Conservation (phyloP, 805 yeast genomes). For the Candida cerambycidarum region DNA sequence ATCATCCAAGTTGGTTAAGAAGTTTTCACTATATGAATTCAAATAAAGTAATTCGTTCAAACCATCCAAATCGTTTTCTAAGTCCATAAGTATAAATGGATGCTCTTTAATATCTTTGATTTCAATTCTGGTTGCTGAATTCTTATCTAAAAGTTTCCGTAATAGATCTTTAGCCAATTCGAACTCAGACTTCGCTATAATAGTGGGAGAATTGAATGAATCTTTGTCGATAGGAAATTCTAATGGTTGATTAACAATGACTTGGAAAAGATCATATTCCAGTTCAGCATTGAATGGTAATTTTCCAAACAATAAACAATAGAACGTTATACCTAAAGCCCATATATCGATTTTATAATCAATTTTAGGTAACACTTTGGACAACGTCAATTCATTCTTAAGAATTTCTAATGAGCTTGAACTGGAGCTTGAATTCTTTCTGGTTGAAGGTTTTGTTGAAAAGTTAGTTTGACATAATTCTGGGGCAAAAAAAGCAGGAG, state of each 20-base stretch:
- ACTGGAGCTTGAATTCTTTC: slow-evolving; percentile 13
- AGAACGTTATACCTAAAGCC: slow-evolving; percentile 93
- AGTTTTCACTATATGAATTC: slow-evolving; percentile 18
- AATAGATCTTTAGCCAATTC: slow-evolving; percentile 60
- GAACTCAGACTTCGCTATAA: slow-evolving; percentile 43
- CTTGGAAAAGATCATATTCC: slow-evolving; percentile 82
- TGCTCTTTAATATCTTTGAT: slow-evolving; percentile 74
- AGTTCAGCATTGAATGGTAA: slow-evolving; percentile 88
- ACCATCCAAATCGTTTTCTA: slow-evolving; percentile 35
- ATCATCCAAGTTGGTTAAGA: slow-evolving; percentile 5
- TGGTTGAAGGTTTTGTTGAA: slow-evolving; percentile 15
- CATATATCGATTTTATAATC: slow-evolving; percentile 91
- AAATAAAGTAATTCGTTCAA: slow-evolving; percentile 37
- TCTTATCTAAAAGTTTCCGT: slow-evolving; percentile 59
- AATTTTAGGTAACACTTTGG: slow-evolving; percentile 47
- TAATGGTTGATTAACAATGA: slow-evolving; percentile 63
- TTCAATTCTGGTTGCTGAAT: slow-evolving; percentile 66
- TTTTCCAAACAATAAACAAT: slow-evolving; percentile 81
- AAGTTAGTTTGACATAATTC: slow-evolving; percentile 75
- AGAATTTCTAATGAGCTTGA: slow-evolving; percentile 23
- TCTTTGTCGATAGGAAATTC: slow-evolving; percentile 50
- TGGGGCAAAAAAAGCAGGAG: slow-evolving; percentile 96
- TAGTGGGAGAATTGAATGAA: slow-evolving; percentile 38
- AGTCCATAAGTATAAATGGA: slow-evolving; percentile 55
- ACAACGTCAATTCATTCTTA: slow-evolving; percentile 19